Percentiles rank a stretch among this genome's conserved stretches.
Evolutionary conservation across 345 rosid species (phyloP).

Genomic region (Salix arbutifolia): DNA sequence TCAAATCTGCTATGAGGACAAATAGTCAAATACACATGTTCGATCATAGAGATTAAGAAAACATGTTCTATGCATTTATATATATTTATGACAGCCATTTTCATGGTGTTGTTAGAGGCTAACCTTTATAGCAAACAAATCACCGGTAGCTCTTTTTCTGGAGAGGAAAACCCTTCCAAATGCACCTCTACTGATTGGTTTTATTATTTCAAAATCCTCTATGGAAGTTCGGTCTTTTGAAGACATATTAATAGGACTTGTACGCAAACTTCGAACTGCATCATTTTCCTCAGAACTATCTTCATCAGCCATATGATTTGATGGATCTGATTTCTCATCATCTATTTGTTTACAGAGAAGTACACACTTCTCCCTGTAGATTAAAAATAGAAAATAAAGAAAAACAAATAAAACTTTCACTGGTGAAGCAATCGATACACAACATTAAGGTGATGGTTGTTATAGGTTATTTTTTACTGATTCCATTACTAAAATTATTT

Average conservation of each 20-base stretch:
- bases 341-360: constrained; percentile 74
- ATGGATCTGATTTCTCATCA: constrained; percentile 67
- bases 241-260: constrained; percentile 78
- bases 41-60: not conserved
- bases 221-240: constrained; percentile 88
- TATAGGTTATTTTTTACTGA: not conserved
- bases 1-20: not conserved
- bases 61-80: not conserved
- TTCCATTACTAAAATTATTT: not conserved
- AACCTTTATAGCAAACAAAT: constrained; percentile 93
- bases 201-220: constrained; percentile 96
- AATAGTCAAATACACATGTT: not conserved
- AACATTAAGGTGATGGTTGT: not conserved
- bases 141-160: constrained; percentile 86
- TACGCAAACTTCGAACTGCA: constrained; percentile 61
- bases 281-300: constrained; percentile 86
- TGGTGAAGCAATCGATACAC: not conserved
- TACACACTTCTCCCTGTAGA: constrained; percentile 79
- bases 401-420: not conserved
- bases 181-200: constrained; percentile 97
- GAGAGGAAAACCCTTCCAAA: constrained; percentile 94
- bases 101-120: constrained; percentile 16
- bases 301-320: constrained; percentile 59
- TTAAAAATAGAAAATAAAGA: constrained; percentile 2
- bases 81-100: constrained; percentile 4